These are phyloP conservation scores for Petunia axillaris DNA, from an alignment of 257 asterid species.

Conservation along the genomic window DNA sequence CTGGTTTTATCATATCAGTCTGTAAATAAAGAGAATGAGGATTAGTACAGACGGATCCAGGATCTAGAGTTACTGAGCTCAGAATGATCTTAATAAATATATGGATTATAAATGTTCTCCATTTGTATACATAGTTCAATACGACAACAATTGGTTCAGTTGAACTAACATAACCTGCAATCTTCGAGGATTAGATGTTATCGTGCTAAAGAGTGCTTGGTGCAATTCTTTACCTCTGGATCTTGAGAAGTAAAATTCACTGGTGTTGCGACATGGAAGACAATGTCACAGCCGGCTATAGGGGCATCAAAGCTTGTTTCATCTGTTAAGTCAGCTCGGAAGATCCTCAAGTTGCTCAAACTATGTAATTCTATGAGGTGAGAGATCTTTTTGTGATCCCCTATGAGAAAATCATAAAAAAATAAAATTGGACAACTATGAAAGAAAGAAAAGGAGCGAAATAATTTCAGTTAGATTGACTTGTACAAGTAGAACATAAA, in stretches of 20 bases:
- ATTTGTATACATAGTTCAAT: too few relatives aligned
- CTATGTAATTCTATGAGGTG: constrained; percentile 29
- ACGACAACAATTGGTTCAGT: neutral
- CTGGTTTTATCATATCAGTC: constrained; percentile 42
- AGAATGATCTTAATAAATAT: too few relatives aligned
- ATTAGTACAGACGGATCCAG: neutral
- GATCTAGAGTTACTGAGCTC: neutral
- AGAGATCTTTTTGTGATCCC: constrained; percentile 29
- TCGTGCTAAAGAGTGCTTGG: neutral
- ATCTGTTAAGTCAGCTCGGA: constrained; percentile 33
- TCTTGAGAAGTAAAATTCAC: constrained; percentile 36
- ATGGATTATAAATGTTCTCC: too few relatives aligned
- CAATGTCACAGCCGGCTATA: constrained; percentile 30
- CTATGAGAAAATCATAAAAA: constrained; percentile 12
- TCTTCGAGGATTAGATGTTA: neutral
- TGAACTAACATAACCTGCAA: neutral
- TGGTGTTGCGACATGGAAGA: constrained; percentile 40
- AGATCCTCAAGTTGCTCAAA: constrained; percentile 27
- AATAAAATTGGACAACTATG: neutral
- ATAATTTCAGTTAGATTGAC: too few relatives aligned
- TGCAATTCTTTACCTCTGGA: constrained; percentile 25
- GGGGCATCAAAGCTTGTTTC: constrained; percentile 35
- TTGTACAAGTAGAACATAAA: too few relatives aligned
- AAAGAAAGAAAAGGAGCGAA: neutral
- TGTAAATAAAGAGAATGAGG: neutral